phyloP scores from a whole-genome alignment of 495 filamentous ascomycete genomes.

The Amorphotheca resinae region DNA sequence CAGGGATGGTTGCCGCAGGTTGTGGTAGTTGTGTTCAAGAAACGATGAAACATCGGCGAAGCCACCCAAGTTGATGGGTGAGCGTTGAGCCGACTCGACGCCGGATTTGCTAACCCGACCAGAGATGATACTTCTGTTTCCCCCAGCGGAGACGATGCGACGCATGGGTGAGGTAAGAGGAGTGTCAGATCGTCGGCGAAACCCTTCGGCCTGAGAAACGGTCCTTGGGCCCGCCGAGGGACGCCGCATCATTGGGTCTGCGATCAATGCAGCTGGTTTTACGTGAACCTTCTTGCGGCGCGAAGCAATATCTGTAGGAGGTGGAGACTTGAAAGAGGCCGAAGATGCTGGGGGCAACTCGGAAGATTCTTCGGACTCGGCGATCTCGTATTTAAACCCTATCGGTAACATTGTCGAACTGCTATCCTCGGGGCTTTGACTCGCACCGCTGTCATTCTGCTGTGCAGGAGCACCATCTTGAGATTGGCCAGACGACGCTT shows the following conservation, averaged over 20 bases:
- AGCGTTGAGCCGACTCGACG: slow-evolving; percentile 17
- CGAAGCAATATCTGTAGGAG: slow-evolving; percentile 19
- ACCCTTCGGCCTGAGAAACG: slow-evolving; percentile 18
- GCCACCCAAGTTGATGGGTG: slow-evolving; percentile 16
- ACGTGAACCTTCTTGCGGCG: slow-evolving; percentile 18
- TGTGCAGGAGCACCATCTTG: slow-evolving; percentile 5
- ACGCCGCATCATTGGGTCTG: slow-evolving; percentile 12
- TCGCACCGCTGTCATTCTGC: not conserved
- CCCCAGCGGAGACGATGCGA: slow-evolving; percentile 21
- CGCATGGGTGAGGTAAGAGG: slow-evolving; percentile 22
- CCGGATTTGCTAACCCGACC: slow-evolving; percentile 18
- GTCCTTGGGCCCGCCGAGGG: slow-evolving; percentile 18
- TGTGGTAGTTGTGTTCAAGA: slow-evolving; percentile 18
- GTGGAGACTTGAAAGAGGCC: slow-evolving; percentile 18
- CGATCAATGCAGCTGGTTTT: slow-evolving; percentile 16
- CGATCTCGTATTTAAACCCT: slow-evolving; percentile 13
- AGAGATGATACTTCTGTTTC: slow-evolving; percentile 14
- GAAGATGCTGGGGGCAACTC: slow-evolving; percentile 13
- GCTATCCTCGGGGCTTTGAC: slow-evolving; percentile 14
- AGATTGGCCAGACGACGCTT: slow-evolving; percentile 6
- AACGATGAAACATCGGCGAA: slow-evolving; percentile 14
- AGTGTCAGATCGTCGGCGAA: slow-evolving; percentile 15
- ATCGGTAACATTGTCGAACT: not conserved
- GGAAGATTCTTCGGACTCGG: slow-evolving; percentile 12
- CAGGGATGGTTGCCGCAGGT: slow-evolving; percentile 12